Conservation (phyloP, 148 eudicot species). For the Arbutus unedo region DNA sequence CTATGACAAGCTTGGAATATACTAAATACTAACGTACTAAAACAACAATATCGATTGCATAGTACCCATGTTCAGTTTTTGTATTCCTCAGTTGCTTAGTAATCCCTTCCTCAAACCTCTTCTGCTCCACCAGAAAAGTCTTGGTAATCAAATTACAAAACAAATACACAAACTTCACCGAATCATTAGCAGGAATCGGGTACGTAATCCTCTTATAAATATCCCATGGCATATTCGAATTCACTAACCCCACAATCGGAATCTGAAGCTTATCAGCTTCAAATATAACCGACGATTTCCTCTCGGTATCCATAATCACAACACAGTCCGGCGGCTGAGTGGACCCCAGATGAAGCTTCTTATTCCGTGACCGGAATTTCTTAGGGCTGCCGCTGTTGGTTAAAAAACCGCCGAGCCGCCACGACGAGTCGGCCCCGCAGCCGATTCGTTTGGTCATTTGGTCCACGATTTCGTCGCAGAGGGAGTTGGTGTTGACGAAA, state of each 20-base stretch:
- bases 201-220: conserved; percentile 62
- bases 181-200: conserved; percentile 76
- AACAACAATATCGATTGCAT: neutral
- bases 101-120: conserved; percentile 20
- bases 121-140: conserved; percentile 68
- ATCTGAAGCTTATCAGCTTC: conserved; percentile 71
- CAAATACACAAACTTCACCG: conserved; percentile 87
- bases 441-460: conserved; percentile 62
- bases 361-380: conserved; percentile 63
- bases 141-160: conserved; percentile 92
- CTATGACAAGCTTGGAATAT: neutral
- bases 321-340: conserved; percentile 71
- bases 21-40: neutral
- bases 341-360: conserved; percentile 56
- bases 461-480: conserved; percentile 65
- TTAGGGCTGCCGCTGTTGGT: conserved; percentile 75
- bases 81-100: conserved; percentile 1
- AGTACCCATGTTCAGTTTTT: conserved; percentile 4
- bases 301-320: conserved; percentile 67
- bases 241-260: conserved; percentile 80
- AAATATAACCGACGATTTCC: conserved; percentile 58
- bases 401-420: conserved; percentile 70
- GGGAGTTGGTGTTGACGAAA: conserved; percentile 81
- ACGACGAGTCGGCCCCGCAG: conserved; percentile 41
- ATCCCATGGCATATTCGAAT: conserved; percentile 58